Evolutionary conservation across 495 filamentous ascomycete genomes (phyloP), one percentile per base, ranked within the genome.

Genomic region (Staphylotrichum longicolle): DNA sequence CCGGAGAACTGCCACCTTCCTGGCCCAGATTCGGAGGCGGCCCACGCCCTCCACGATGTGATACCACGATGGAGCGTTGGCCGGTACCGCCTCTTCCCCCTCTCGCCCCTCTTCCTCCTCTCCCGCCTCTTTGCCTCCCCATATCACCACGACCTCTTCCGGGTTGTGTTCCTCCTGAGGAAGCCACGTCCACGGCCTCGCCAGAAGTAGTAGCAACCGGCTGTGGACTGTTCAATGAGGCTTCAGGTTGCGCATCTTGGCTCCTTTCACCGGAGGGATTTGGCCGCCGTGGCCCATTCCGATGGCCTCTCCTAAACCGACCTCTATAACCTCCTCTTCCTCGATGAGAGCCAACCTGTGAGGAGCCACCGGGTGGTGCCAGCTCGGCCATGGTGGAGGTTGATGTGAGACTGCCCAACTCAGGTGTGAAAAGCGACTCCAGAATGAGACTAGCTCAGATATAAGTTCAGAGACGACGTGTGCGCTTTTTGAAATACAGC

Each of bases 401-500:
- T 6, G 49, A 40, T 51, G 32, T 52, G 14, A 30, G 48, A 40
- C 11, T 30, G 39, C 49, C 41, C 4, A 39, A 45, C 54, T 44
- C 39, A 34, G 39, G 51, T n/a, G 9, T 44, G 46, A 41, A 52
- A 7, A 2, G 46, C 33, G 20, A 55, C 39, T 0, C 14, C 11
- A 37, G 12, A 8, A 20, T 42, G 52, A 14, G 20, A 27, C 20
- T 27, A 27, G 20, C 20, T 27, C 20, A 27, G 20, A 27, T 27
- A 27, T 27, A 27, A 27, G 20, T 27, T 1, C 20, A 27, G 20
- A 27, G 20, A 27, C 20, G 45, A 57, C n/a, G 41, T 42, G 44
- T 78, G 80, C 80, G 78, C 80, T 80, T 80, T 75, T 74, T 72
- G 64, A 81, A 82, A 82, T 81, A 82, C 72, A 80, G 80, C 79